Evolutionary conservation across 2,329 filamentous ascomycete genomes (phyloP).

Genomic region (Colletotrichum melonis): DNA sequence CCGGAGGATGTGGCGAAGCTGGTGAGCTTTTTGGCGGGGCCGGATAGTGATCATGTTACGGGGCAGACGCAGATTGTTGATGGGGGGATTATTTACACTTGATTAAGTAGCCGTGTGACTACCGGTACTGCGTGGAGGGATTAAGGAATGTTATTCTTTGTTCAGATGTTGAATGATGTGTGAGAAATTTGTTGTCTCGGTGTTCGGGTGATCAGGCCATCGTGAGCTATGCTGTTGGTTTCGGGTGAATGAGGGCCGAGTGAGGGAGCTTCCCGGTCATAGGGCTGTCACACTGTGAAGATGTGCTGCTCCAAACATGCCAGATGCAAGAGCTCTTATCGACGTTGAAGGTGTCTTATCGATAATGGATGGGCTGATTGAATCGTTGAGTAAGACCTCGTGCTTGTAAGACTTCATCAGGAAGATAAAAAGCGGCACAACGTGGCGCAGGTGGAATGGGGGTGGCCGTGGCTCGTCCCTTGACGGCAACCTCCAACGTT

Average conservation of each 20-base stretch:
- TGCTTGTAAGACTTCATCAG: no score
- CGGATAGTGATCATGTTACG: constrained; percentile 72
- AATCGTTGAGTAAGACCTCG: no score
- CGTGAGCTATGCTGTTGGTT: neutral
- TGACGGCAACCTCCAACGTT: no score
- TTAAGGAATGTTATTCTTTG: neutral
- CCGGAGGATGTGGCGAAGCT: constrained; percentile 72
- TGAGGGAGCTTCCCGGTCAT: neutral
- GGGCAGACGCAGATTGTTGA: constrained; percentile 74
- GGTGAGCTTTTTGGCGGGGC: constrained; percentile 70
- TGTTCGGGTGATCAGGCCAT: neutral
- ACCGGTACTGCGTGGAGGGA: no score
- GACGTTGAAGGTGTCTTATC: neutral
- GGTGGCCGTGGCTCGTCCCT: no score
- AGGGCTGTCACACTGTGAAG: neutral
- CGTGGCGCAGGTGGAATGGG: no score
- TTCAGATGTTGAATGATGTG: neutral
- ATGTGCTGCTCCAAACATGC: no score
- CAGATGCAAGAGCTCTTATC: neutral
- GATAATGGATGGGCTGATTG: no score
- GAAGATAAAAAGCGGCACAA: no score
- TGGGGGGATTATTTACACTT: constrained; percentile 52
- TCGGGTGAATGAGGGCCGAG: neutral
- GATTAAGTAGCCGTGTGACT: neutral
- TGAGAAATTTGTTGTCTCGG: neutral